Base-by-base conservation (phyloP, 83 land plant genomes). In the Isoetes engelmannii region DNA sequence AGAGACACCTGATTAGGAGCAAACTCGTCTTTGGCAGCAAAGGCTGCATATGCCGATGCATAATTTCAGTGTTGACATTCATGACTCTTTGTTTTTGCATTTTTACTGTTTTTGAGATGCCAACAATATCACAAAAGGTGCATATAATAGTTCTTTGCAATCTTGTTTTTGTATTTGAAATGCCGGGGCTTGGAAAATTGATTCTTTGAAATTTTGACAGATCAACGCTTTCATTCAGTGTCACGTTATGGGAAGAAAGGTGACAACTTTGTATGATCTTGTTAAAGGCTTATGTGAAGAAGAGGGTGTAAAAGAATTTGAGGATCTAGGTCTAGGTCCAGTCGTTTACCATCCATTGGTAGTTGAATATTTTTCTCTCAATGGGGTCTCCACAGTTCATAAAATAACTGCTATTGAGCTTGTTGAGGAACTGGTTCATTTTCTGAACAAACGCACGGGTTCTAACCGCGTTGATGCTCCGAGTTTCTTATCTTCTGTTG, bases 181-280 rank as follows among this genome's bases (percentile, higher is more conserved):
- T n/a, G n/a, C n/a, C n/a, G n/a, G n/a, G n/a, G n/a, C n/a, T n/a
- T n/a, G n/a, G n/a, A n/a, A n/a, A n/a, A n/a, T n/a, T n/a, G n/a
- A n/a, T n/a, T n/a, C n/a, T 68, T 13, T 63, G 67, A 45, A 9
- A 15, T 28, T 72, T 61, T 50, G 19, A 50, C 72, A 88, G 92
- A 57, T 88, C 4, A 84, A 81, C 71, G 75, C 84, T 28, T 88
- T 79, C 73, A 79, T 88, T 49, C 84, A 88, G n/a, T 88, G 89
- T 67, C 82, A 79, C 74, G 82, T 84, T 57, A 83, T 58, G 45
- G 84, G 75, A 19, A 61, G 83, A 65, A 79, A 61, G 55, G 76
- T 88, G 44, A 74, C 83, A 58, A 81, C 89, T 5, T 44, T 88
- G 62, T 69, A 80, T 74, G 92, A 88, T 12, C 73, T 88, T 64